Base-by-base conservation (phyloP, 192 early-diverging fungal species). In the Backusella macrospora region DNA sequence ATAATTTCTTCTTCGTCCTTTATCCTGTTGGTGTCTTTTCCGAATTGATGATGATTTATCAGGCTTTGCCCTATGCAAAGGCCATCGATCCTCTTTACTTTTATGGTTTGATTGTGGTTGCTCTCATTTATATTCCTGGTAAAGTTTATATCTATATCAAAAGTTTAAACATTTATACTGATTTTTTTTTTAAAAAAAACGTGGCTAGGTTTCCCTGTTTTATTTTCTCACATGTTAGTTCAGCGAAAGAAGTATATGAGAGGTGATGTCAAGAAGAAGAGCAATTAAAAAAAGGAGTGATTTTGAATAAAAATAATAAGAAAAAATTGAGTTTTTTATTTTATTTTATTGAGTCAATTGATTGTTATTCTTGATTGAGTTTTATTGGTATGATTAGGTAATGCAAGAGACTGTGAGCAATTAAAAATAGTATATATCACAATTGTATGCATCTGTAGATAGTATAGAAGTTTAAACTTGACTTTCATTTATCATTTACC, bases 1-100 rank as follows among this genome's bases (percentile, higher is more conserved):
- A 99, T 84, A 96, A 91, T 68, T 93, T 97, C 79, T 99, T 99
- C 85, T 95, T 89, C 73, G 82, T 96, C 26, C 85, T 99, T 39
- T 99, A 99, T 80, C 97, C 97, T 34, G 67, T 91, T 13, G 97
- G 97, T 65, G 96, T 96, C 38, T 84, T 86, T 59, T 91, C 90
- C 46, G 97, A 99, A 84, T 83, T 90, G 52, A 79, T 93, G 65
- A 85, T 96, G 76, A 82, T 94, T 66, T 94, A 87, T 78, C 88
- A 88, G 46, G 85, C 89, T 40, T 80, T 91, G 74, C 94, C 87
- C 16, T 90, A 86, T 69, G 85, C 87, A 40, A 78, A 83, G 49
- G 82, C 76, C 16, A 81, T 89, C 68, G 78, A 80, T 62, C 74
- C 81, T 8, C 64, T 68, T 16, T 86, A 93, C 80, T 91, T 87